These are phyloP conservation scores for Aegilops longissima DNA, from an alignment of 176 grass and related monocot species.

Conservation along the genomic window DNA sequence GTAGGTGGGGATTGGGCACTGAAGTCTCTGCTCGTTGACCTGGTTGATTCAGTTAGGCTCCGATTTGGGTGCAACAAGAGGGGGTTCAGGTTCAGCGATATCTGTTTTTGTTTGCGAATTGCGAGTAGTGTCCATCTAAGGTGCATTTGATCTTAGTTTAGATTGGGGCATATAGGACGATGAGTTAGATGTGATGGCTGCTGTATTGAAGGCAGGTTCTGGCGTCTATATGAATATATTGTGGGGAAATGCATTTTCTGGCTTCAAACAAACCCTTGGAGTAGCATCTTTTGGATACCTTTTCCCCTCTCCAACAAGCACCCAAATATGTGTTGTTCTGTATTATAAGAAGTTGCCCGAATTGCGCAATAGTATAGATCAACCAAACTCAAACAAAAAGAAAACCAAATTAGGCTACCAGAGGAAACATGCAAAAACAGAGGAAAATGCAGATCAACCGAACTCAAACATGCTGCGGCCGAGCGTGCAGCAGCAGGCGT, in stretches of 20 bases:
- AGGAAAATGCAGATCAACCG: no score
- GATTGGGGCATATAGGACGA: background rate
- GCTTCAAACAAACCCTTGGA: background rate
- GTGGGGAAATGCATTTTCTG: background rate
- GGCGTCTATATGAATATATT: background rate
- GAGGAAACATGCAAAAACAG: no score
- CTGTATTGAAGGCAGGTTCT: background rate
- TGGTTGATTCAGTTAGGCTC: background rate
- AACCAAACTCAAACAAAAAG: no score
- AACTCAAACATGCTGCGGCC: no score
- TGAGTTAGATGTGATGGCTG: background rate
- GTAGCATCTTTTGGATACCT: background rate
- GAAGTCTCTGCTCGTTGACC: slow-evolving; percentile 1
- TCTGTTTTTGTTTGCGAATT: background rate
- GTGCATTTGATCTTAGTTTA: background rate
- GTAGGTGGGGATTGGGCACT: background rate
- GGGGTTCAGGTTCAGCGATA: background rate
- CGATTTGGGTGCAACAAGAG: background rate
- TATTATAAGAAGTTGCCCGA: no score
- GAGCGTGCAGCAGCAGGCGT: no score
- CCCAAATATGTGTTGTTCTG: no score
- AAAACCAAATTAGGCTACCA: no score
- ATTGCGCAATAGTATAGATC: no score
- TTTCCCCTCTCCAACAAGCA: no score
- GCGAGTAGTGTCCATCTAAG: background rate